A percentile compares a stretch with the other conserved stretches of the same genome.
Conservation (phyloP, 2,329 filamentous ascomycete species). For the Paradendryphiella salina region DNA sequence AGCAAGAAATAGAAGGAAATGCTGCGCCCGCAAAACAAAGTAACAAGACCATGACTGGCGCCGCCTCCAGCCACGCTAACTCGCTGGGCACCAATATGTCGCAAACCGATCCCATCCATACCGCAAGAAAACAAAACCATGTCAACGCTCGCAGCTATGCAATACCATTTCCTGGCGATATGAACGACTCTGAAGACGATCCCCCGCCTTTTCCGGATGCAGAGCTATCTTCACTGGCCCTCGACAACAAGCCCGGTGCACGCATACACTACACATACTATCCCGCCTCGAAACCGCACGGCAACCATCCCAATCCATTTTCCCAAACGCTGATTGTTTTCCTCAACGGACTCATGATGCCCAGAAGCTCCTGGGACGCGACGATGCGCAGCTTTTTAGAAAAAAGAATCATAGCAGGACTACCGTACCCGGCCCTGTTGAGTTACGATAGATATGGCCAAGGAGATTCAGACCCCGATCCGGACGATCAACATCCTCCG, state of each 20-base stretch:
- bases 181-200: slow-evolving; percentile 34
- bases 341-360: slow-evolving; percentile 51
- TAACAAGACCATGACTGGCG: slow-evolving; percentile 5
- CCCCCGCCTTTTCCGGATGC: slow-evolving; percentile 36
- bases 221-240: slow-evolving; percentile 32
- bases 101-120: slow-evolving; percentile 8
- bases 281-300: slow-evolving; percentile 30
- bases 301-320: slow-evolving; percentile 38
- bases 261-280: slow-evolving; percentile 44
- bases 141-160: slow-evolving; percentile 13
- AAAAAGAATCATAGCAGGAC: slow-evolving; percentile 26
- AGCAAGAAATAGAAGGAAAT: slow-evolving; percentile 13
- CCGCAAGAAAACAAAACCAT: slow-evolving; percentile 7
- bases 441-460: slow-evolving; percentile 64
- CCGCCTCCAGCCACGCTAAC: slow-evolving; percentile 10
- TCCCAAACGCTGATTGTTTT: slow-evolving; percentile 49
- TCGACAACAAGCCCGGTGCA: slow-evolving; percentile 38
- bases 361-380: slow-evolving; percentile 47
- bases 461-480: slow-evolving; percentile 56
- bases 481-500: slow-evolving; percentile 36
- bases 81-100: slow-evolving; percentile 19
- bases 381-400: slow-evolving; percentile 39
- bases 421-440: slow-evolving; percentile 51
- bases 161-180: slow-evolving; percentile 20
- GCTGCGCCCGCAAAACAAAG: slow-evolving; percentile 10